These are phyloP conservation scores for Auricularia sp. DNA, from an alignment of 768 basidiomycete species.

Conservation along the genomic window DNA sequence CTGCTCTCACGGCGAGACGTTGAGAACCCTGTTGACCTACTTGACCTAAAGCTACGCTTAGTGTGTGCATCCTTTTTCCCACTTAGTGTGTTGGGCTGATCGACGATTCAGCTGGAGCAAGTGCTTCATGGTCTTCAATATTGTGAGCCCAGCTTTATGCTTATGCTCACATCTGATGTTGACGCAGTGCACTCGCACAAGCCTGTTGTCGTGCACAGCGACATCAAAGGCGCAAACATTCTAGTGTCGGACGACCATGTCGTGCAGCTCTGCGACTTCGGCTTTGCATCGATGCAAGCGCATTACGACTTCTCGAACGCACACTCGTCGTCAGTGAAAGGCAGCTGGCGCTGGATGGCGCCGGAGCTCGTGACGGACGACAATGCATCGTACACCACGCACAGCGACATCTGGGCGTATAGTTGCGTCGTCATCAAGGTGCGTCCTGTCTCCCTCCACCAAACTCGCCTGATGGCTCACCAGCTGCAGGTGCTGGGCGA, in stretches of 20 bases:
- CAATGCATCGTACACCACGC: conserved; percentile 5
- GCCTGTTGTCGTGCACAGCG: conserved; percentile 1
- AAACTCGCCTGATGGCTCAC: not conserved
- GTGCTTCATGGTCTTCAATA: not conserved
- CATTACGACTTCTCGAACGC: not conserved
- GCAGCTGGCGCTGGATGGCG: conserved; percentile 21
- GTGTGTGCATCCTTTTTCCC: not conserved
- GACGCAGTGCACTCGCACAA: not conserved
- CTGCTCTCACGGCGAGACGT: conserved; percentile 4
- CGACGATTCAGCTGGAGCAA: not conserved
- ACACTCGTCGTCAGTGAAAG: not conserved
- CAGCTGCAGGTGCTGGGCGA: conserved; percentile 13
- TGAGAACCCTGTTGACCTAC: not conserved
- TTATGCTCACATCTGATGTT: too few relatives aligned
- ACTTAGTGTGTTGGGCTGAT: not conserved
- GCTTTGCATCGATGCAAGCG: not conserved
- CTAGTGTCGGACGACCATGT: not conserved
- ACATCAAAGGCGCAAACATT: not conserved
- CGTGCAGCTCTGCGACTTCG: not conserved
- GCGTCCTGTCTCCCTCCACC: not conserved
- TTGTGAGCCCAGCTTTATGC: not conserved
- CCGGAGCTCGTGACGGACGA: conserved; percentile 21
- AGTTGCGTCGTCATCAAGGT: conserved; percentile 24
- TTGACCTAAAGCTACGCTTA: not conserved
- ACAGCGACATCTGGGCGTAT: conserved; percentile 19